Conservation (phyloP, 139 green algal species). For the Deuterostichococcus epilithicus region DNA sequence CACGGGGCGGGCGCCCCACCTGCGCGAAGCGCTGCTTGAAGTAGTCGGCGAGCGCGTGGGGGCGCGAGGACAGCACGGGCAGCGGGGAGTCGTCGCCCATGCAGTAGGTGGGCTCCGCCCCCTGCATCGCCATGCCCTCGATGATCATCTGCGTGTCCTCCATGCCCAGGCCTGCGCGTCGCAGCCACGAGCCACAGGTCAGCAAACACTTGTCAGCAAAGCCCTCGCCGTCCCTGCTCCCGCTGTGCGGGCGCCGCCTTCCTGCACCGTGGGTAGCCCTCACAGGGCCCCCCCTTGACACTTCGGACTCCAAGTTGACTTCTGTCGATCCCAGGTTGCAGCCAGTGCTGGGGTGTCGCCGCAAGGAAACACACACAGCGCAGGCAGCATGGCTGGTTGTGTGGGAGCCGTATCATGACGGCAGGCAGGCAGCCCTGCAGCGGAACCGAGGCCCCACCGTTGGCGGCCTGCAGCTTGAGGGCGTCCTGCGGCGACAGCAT, state of each 20-base stretch:
- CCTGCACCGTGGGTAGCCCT: too few species aligned
- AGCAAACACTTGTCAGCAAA: too few species aligned
- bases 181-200: too few species aligned
- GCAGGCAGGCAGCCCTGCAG: too few species aligned
- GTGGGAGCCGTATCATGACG: too few species aligned
- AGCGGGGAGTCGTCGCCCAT: slow-evolving; percentile 99
- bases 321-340: too few species aligned
- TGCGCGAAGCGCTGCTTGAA: slow-evolving; percentile 99
- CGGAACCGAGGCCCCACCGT: slow-evolving; percentile 3
- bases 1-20: slow-evolving; percentile 26
- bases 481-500: slow-evolving; percentile 21
- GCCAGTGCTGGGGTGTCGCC: too few species aligned
- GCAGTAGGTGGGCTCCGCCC: slow-evolving; percentile 97
- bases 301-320: too few species aligned
- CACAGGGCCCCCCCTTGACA: too few species aligned
- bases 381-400: background rate
- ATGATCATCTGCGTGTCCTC: slow-evolving; percentile 97
- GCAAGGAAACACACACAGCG: background rate
- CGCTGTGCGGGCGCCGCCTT: too few species aligned
- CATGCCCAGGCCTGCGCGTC: slow-evolving; percentile 64
- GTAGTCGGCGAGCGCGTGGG: slow-evolving; percentile 96
- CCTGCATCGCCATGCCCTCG: slow-evolving; percentile 87
- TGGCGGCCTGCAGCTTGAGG: slow-evolving; percentile 27
- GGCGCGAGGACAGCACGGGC: slow-evolving; percentile 82
- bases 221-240: too few species aligned